Percentiles rank a stretch among this genome's conserved stretches.
Conservation (phyloP, 2,329 filamentous ascomycete species). For the Ceratocystis colombiana region DNA sequence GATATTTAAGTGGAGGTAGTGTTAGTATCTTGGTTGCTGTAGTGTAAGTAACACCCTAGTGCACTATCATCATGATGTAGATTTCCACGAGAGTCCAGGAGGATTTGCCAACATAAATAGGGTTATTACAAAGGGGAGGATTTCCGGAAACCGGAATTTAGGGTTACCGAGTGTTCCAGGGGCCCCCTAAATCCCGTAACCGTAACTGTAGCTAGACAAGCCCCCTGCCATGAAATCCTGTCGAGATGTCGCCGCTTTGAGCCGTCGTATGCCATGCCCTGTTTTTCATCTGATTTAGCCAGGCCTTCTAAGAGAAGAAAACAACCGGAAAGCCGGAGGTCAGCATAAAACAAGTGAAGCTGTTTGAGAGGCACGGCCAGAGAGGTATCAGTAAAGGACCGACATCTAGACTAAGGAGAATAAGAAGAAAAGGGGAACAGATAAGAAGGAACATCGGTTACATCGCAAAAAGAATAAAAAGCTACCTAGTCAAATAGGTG, state of each 20-base stretch:
- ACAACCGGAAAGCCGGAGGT: neutral
- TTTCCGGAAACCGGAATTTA: neutral
- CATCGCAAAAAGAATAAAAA: neutral
- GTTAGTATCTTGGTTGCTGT: too few species aligned
- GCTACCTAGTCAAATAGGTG: neutral
- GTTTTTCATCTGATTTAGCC: slow-evolving; percentile 14
- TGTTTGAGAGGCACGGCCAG: neutral
- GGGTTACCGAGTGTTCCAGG: neutral
- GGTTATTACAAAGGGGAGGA: too few species aligned
- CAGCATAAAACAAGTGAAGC: neutral
- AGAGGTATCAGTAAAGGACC: neutral
- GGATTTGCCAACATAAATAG: too few species aligned
- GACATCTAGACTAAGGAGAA: too few species aligned
- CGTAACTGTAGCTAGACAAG: neutral
- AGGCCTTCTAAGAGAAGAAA: slow-evolving; percentile 1
- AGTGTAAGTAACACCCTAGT: too few species aligned
- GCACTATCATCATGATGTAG: too few species aligned
- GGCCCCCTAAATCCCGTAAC: neutral
- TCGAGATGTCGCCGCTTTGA: neutral
- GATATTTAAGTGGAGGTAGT: too few species aligned
- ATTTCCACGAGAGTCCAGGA: too few species aligned
- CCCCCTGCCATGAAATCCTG: slow-evolving; percentile 4
- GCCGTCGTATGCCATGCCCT: neutral
- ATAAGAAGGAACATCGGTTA: too few species aligned
- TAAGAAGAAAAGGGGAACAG: too few species aligned